Percentiles rank a stretch among this genome's conserved stretches.
Evolutionary conservation across 768 basidiomycete genomes (phyloP).

Genomic region (Boletellus ananas): DNA sequence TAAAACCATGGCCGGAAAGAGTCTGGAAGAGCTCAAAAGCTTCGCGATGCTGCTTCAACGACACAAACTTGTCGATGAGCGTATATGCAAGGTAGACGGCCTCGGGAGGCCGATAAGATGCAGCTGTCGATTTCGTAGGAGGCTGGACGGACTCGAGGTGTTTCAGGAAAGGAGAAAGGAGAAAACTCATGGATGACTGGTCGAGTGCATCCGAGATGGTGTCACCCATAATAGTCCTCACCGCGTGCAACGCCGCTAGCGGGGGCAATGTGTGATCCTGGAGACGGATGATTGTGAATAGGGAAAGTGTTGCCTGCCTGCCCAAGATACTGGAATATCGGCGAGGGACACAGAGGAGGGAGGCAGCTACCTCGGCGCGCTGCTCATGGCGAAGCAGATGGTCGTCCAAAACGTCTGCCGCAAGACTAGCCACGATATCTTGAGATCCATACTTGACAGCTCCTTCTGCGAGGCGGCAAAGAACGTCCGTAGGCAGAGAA

Average conservation of each 20-base stretch:
- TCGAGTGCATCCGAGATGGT: slow-evolving; percentile 15
- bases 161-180: slow-evolving; percentile 32
- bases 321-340: slow-evolving; percentile 16
- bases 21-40: slow-evolving; percentile 48
- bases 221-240: slow-evolving; percentile 21
- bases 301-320: slow-evolving; percentile 22
- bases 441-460: slow-evolving; percentile 31
- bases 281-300: slow-evolving; percentile 17
- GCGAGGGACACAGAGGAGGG: slow-evolving; percentile 24
- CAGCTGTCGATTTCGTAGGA: slow-evolving; percentile 28
- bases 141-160: slow-evolving; percentile 22
- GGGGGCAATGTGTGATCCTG: slow-evolving; percentile 14
- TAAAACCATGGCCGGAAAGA: slow-evolving; percentile 41
- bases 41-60: slow-evolving; percentile 28
- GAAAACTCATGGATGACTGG: slow-evolving; percentile 20
- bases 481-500: slow-evolving; percentile 27
- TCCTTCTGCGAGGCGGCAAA: slow-evolving; percentile 26
- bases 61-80: slow-evolving; percentile 41
- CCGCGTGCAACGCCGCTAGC: slow-evolving; percentile 16
- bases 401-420: slow-evolving; percentile 38
- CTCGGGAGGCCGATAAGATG: slow-evolving; percentile 38
- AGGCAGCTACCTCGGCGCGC: slow-evolving; percentile 24
- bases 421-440: slow-evolving; percentile 36
- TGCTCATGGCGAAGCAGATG: slow-evolving; percentile 16
- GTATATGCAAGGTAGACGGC: slow-evolving; percentile 40